Base-by-base conservation (phyloP, 805 yeast genomes). In the Candida ulmi region DNA sequence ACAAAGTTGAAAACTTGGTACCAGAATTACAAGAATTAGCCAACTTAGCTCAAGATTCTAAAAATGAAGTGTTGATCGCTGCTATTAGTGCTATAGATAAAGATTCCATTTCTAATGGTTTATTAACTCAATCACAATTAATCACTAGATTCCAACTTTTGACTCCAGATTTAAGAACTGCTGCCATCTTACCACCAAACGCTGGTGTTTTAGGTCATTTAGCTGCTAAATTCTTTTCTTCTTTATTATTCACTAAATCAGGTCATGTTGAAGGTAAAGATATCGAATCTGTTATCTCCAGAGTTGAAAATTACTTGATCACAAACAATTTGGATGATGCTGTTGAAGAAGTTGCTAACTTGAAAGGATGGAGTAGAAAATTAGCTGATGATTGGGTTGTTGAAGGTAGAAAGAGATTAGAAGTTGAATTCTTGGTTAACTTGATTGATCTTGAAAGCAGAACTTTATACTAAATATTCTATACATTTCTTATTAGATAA, bases 151-250 rank as follows among this genome's bases (percentile, higher is more conserved):
- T 54, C 86, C 76, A 79, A 47, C 66, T 80, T 39, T 71, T 93
- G 43, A 80, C 74, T 17, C 93, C 95, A 13, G 95, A 91, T 65
- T 76, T 93, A 57, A 81, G 95, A 62, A 78, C 88, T 24, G 90
- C 95, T 8, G 80, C 96, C 5, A 67, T 93, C 51, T 75, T 90
- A 45, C 97, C 98, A 40, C 95, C 95, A 51, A 86, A 91, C 56
- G 95, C 99, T 19, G 99, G 99, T 56, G 74, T 93, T 39, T 75
- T 91, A 52, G 98, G 96, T 24, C 96, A 93, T 62, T 61, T 88
- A 32, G 74, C 95, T 7, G 90, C 98, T 15, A 70, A 73, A 48
- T 40, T 88, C 8, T 84, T 90, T 58, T 83, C 95, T 27, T 76
- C 74, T 51, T 71, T 90, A 44, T 72, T 91, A 54, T 72, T 87